A percentile compares a stretch with the other conserved stretches of the same genome.
These are phyloP conservation scores for Taphrina wiesneri DNA, from an alignment of 1,139 yeast genomes.

Conservation along the genomic window DNA sequence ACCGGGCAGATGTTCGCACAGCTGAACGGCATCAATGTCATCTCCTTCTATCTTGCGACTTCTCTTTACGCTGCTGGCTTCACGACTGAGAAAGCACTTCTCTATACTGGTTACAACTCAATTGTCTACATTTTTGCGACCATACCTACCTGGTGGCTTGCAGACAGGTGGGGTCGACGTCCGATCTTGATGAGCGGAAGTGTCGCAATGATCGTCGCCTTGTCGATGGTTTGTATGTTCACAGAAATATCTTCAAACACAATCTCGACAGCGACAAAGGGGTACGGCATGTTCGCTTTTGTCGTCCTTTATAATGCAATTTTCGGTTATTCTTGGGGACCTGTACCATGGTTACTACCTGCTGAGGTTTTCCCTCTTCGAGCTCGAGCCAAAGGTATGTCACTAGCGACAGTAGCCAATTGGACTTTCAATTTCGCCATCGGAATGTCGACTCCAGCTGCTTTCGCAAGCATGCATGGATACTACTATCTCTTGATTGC, in stretches of 20 bases:
- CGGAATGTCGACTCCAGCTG: constrained; percentile 4
- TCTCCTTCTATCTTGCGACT: constrained; percentile 1
- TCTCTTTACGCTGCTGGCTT: background rate
- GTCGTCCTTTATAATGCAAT: background rate
- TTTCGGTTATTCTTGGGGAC: constrained; percentile 2
- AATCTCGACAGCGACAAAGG: background rate
- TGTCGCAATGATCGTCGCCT: background rate
- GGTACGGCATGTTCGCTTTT: background rate
- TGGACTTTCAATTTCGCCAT: constrained; percentile 8
- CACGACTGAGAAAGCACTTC: constrained; percentile 4
- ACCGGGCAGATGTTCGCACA: constrained; percentile 7
- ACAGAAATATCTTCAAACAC: background rate
- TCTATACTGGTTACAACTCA: background rate
- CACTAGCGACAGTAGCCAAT: background rate
- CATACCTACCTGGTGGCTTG: constrained; percentile 1
- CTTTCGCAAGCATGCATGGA: background rate
- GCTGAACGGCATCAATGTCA: constrained; percentile 4
- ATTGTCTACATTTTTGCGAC: constrained; percentile 4
- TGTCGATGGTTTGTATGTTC: constrained; percentile 4
- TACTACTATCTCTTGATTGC: constrained; percentile 1
- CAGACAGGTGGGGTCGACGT: constrained; percentile 5
- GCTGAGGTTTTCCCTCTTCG: constrained; percentile 1
- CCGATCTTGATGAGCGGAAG: constrained; percentile 4
- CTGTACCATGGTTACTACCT: constrained; percentile 4
- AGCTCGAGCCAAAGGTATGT: constrained; percentile 2